Evolutionary conservation across 768 basidiomycete species (phyloP), one percentile per base, ranked within the genome.

Genomic region (Aureoboletus auriporus): DNA sequence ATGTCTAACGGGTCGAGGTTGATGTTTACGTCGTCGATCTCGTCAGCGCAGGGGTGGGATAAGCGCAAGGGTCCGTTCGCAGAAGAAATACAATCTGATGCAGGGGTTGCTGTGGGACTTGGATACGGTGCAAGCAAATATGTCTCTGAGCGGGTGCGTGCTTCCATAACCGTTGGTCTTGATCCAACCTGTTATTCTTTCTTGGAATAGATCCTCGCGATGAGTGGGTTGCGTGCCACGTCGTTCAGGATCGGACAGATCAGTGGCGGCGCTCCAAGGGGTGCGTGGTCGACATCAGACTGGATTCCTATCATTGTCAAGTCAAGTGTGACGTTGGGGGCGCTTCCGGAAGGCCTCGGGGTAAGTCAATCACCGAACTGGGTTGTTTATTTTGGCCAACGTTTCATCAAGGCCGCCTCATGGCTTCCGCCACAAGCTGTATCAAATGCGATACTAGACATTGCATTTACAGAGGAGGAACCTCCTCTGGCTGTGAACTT

Each of bases 11-110:
- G 47, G 16, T 56, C 72, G 1, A 65, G 65, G 13, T 58, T 76
- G 46, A 42, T 76, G 34, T 79, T 76, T 51, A 71, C 69, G 9
- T 69, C 67, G 7, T 74, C 73, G 2, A 56, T 74, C 1, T 50
- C 64, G 14, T 67, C 62, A 13, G 62, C 62, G 0, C 56, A 61
- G 26, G 50, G 42, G 1, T 60, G 57, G 57, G 44, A 59, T 6
- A 27, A 31, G 35, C 35, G 20, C 10, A 44, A 36, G 13, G 56
- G 60, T 12, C 42, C 40, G n/a, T 60, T 69, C 44, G 67, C 69
- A 11, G 71, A 75, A 45, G 65, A 66, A 30, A 49, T 64, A 1
- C 39, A 67, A 2, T 36, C 35, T 3, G 63, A 67, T 38, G 52
- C 62, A 1, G 53, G 51, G 13, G 59, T 61, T 35, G 64, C 67